Conservation (phyloP, 805 yeast genomes). For the Cyberlindnera galapagoensis region DNA sequence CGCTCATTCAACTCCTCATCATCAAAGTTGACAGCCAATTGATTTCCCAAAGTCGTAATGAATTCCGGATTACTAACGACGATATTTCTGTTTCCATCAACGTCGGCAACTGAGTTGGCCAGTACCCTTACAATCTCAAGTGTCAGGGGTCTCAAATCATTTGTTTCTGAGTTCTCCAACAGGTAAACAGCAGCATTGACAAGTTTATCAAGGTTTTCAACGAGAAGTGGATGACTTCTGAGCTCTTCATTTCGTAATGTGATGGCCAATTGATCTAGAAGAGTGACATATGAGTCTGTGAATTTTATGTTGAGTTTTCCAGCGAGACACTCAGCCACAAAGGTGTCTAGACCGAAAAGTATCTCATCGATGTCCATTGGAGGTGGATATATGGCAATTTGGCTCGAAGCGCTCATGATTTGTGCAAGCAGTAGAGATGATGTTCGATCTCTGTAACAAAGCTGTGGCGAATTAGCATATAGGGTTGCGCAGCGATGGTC, state of each 20-base stretch:
- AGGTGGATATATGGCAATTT: too few relatives aligned
- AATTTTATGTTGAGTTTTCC: slow-evolving; percentile 8
- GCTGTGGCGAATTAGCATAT: too few relatives aligned
- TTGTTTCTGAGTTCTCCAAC: slow-evolving; percentile 1
- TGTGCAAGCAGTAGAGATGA: background rate
- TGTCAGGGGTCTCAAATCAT: slow-evolving; percentile 7
- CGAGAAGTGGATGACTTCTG: slow-evolving; percentile 13
- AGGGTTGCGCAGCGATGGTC: too few relatives aligned
- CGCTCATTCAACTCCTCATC: slow-evolving; percentile 19
- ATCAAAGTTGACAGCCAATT: slow-evolving; percentile 15
- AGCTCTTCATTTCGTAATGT: slow-evolving; percentile 14
- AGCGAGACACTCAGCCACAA: slow-evolving; percentile 14
- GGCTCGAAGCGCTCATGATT: background rate
- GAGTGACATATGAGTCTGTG: slow-evolving; percentile 17
- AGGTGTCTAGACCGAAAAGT: slow-evolving; percentile 20
- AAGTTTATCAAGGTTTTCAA: slow-evolving; percentile 12
- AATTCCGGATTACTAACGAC: slow-evolving; percentile 7
- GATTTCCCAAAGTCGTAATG: slow-evolving; percentile 7
- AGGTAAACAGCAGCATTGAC: slow-evolving; percentile 10
- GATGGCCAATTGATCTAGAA: slow-evolving; percentile 21
- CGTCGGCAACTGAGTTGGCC: slow-evolving; percentile 24
- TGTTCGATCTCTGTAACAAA: background rate
- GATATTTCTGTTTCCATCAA: slow-evolving; percentile 14
- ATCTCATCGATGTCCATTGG: slow-evolving; percentile 23
- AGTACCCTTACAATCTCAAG: slow-evolving; percentile 20